Evolutionary conservation across 108 stramenopile species (phyloP).

Genomic region (Cyclotella choctawhatcheeana): DNA sequence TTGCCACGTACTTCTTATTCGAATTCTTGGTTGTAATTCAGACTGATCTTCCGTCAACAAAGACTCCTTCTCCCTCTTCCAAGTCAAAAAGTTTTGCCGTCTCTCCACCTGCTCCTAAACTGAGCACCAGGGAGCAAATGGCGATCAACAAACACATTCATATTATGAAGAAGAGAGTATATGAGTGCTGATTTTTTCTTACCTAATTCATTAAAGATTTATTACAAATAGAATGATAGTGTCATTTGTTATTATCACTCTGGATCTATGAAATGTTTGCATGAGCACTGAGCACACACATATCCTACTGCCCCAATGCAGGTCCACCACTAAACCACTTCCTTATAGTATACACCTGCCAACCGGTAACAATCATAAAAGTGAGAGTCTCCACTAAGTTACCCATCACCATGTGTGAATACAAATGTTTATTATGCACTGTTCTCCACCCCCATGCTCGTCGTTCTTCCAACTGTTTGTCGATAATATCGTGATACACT

Average conservation of each 20-base stretch:
- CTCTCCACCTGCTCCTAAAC: neutral
- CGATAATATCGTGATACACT: constrained; percentile 73
- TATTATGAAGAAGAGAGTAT: constrained; percentile 12
- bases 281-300: neutral
- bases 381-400: constrained; percentile 77
- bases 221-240: too few species aligned
- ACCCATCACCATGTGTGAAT: constrained; percentile 83
- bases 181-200: too few species aligned
- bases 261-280: too few species aligned
- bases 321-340: constrained; percentile 85
- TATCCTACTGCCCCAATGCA: constrained; percentile 58
- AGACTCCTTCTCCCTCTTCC: neutral
- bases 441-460: constrained; percentile 60
- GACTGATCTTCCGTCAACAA: neutral
- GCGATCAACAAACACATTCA: constrained; percentile 14
- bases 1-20: neutral
- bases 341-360: constrained; percentile 85
- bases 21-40: neutral
- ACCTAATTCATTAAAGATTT: too few species aligned
- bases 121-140: constrained; percentile 5
- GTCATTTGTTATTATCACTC: too few species aligned
- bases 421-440: constrained; percentile 80
- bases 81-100: neutral
- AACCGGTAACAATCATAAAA: constrained; percentile 81
- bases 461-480: constrained; percentile 78